These are phyloP conservation scores for Dendrothele bispora DNA, from an alignment of 768 basidiomycete species.

Conservation along the genomic window DNA sequence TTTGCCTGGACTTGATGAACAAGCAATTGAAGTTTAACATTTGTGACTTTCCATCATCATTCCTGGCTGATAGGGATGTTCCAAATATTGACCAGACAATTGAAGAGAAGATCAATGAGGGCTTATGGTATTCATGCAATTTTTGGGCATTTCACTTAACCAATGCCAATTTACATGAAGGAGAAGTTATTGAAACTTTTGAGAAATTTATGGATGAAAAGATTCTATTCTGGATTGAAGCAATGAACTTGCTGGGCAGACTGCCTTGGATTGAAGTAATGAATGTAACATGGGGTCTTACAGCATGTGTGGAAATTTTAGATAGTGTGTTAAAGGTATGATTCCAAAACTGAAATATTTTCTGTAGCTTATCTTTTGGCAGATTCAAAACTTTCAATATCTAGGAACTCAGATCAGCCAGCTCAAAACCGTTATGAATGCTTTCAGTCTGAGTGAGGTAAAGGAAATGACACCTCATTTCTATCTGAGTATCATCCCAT, in stretches of 20 bases:
- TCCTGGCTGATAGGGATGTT: not conserved
- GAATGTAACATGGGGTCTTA: not conserved
- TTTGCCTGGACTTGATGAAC: not conserved
- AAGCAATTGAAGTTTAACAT: constrained; percentile 9
- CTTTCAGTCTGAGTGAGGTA: not conserved
- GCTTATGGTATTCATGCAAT: constrained; percentile 3
- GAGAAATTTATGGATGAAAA: not conserved
- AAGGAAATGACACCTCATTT: constrained; percentile 2
- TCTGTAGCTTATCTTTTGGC: not conserved
- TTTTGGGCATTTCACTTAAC: constrained; percentile 1
- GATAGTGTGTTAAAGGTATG: too few species aligned
- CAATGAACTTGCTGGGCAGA: too few species aligned
- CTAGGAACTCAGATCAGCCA: not conserved
- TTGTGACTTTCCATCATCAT: constrained; percentile 6
- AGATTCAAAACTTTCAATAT: not conserved
- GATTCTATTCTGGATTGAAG: constrained; percentile 7
- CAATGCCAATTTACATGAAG: not conserved
- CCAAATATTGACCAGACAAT: not conserved
- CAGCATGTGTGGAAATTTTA: too few species aligned
- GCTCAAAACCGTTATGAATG: not conserved
- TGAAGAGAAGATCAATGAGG: not conserved
- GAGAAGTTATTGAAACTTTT: not conserved
- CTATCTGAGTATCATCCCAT: constrained; percentile 2
- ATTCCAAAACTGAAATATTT: too few species aligned
- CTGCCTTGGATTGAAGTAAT: too few species aligned